Evolutionary conservation across 257 asterid genomes (phyloP).

Genomic region (Voacanga thouarsii): DNA sequence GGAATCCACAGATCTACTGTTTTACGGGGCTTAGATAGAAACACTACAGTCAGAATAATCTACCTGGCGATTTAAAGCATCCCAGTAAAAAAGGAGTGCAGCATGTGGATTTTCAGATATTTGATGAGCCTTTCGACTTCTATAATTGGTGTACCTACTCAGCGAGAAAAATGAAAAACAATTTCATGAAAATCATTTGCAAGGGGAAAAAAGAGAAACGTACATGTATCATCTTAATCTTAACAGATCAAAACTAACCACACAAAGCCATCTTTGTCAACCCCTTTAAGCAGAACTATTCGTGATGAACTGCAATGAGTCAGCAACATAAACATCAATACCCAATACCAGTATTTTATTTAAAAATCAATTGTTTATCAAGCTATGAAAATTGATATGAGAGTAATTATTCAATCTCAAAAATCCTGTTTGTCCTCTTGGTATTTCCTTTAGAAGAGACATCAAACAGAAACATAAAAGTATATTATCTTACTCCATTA

Average conservation of each 20-base stretch:
- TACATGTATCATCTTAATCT: not conserved
- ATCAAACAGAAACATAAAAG: not conserved
- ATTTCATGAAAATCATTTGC: not conserved
- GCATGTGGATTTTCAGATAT: slow-evolving; percentile 46
- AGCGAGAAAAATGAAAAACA: not conserved
- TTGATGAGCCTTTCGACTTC: slow-evolving; percentile 41
- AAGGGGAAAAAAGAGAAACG: not conserved
- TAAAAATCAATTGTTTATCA: not conserved
- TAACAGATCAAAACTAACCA: slow-evolving; percentile 36
- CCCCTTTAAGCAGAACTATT: slow-evolving; percentile 42
- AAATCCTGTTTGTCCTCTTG: not conserved
- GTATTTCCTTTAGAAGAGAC: not conserved
- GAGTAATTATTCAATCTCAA: not conserved
- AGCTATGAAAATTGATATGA: not conserved
- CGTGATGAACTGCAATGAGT: slow-evolving; percentile 42
- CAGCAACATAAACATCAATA: not conserved
- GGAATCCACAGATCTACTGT: not conserved
- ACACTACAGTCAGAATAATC: not conserved
- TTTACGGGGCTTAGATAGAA: not conserved
- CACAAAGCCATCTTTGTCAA: slow-evolving; percentile 46
- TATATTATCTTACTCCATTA: not conserved
- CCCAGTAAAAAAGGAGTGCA: slow-evolving; percentile 48
- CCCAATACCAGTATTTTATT: not conserved
- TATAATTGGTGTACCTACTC: slow-evolving; percentile 46
- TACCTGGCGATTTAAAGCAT: slow-evolving; percentile 50